Evolutionary conservation across 108 stramenopile species (phyloP).

Genomic region (Cyclotella baltica): DNA sequence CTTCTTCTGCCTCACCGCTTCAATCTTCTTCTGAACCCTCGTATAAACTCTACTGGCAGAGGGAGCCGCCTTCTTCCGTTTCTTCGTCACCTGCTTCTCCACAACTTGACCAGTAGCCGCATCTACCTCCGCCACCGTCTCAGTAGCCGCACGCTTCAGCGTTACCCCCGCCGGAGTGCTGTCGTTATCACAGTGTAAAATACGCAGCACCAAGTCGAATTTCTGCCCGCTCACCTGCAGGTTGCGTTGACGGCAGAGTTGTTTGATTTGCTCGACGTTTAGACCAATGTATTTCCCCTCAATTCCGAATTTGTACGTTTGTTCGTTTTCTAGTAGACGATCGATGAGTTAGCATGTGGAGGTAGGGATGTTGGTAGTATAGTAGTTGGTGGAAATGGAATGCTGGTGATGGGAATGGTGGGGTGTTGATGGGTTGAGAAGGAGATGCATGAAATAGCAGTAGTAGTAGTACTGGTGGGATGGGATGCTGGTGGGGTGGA

Average conservation of each 20-base stretch:
- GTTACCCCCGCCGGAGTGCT: slow-evolving; percentile 22
- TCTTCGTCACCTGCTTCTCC: slow-evolving; percentile 30
- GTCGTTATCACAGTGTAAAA: slow-evolving; percentile 15
- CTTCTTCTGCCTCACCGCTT: slow-evolving; percentile 28
- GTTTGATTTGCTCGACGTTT: not conserved
- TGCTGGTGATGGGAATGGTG: too few species aligned
- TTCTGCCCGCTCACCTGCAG: slow-evolving; percentile 18
- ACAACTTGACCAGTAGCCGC: slow-evolving; percentile 10
- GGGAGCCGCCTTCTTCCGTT: slow-evolving; percentile 26
- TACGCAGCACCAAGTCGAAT: slow-evolving; percentile 28
- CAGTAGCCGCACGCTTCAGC: slow-evolving; percentile 29
- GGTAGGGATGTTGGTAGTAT: too few species aligned
- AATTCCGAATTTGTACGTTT: not conserved
- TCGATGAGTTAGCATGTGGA: slow-evolving; percentile 15
- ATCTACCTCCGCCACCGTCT: not conserved
- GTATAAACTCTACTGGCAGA: slow-evolving; percentile 23
- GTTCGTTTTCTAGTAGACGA: not conserved
- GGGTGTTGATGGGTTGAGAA: too few species aligned
- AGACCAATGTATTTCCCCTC: slow-evolving; percentile 7
- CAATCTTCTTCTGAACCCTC: slow-evolving; percentile 25
- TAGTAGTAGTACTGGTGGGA: too few species aligned
- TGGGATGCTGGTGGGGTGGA: too few species aligned
- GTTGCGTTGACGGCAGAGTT: slow-evolving; percentile 16
- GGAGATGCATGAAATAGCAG: too few species aligned
- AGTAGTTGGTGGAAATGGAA: too few species aligned